These are phyloP conservation scores for Herpetomonas muscarum DNA, from an alignment of 208 protist genomes.

Conservation along the genomic window DNA sequence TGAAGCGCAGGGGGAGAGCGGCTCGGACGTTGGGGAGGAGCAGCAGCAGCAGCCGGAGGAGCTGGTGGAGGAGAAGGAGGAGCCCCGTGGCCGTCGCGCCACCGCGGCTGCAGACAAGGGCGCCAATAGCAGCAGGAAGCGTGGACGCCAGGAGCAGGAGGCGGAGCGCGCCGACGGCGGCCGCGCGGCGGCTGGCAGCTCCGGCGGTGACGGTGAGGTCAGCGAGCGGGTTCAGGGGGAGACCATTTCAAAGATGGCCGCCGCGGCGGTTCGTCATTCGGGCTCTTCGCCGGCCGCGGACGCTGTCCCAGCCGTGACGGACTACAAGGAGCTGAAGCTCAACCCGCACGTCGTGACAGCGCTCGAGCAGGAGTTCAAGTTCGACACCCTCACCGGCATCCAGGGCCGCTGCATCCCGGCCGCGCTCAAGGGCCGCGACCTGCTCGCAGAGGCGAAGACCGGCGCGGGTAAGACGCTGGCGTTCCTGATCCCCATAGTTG, in stretches of 20 bases:
- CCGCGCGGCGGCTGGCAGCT: background rate
- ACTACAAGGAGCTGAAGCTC: slow-evolving; percentile 84
- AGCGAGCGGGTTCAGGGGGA: no score
- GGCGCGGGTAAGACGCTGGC: slow-evolving; percentile 97
- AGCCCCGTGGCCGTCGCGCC: no score
- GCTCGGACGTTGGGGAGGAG: slow-evolving; percentile 1
- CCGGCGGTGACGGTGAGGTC: background rate
- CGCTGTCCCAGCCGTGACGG: slow-evolving; percentile 45
- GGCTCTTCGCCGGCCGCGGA: slow-evolving; percentile 9
- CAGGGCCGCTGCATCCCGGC: slow-evolving; percentile 91
- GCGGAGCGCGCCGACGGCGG: background rate
- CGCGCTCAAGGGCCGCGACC: slow-evolving; percentile 80
- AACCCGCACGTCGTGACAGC: slow-evolving; percentile 81
- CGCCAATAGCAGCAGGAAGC: no score
- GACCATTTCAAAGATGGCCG: no score
- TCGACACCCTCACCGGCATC: slow-evolving; percentile 95
- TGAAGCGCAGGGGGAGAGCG: slow-evolving; percentile 10
- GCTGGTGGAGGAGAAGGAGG: background rate
- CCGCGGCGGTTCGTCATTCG: background rate
- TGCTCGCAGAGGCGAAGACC: slow-evolving; percentile 94
- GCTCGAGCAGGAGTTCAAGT: slow-evolving; percentile 89
- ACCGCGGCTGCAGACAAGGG: no score
- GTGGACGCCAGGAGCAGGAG: no score
- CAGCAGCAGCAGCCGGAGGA: background rate
- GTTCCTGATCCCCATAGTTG: slow-evolving; percentile 98